Percentiles rank a stretch among this genome's conserved stretches.
These are phyloP conservation scores for Aspergillus texensis DNA, from an alignment of 2,329 filamentous ascomycete genomes.

Conservation along the genomic window DNA sequence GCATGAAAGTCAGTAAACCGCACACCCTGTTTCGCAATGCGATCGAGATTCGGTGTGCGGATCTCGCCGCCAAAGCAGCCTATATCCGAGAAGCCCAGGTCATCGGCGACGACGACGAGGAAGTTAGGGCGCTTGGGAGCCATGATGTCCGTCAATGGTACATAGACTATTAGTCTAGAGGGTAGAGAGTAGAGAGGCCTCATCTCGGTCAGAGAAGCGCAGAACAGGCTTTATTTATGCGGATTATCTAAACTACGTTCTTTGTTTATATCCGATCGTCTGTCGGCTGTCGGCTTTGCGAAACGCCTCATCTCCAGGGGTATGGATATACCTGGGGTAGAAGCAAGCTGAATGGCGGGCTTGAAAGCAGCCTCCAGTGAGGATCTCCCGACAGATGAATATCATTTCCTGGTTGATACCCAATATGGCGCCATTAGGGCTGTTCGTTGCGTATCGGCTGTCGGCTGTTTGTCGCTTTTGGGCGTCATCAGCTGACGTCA, in stretches of 20 bases:
- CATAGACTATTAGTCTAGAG: neutral
- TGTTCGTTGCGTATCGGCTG: conserved; percentile 10
- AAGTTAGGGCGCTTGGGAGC: conserved; percentile 58
- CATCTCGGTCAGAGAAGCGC: neutral
- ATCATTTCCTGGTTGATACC: neutral
- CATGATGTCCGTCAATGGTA: conserved; percentile 19
- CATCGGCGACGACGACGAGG: conserved; percentile 61
- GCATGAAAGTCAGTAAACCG: conserved; percentile 68
- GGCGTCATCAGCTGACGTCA: conserved; percentile 12
- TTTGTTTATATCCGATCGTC: conserved; percentile 5
- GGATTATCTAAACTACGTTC: neutral
- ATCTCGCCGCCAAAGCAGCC: conserved; percentile 64
- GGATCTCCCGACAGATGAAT: neutral
- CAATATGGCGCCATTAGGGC: conserved; percentile 6
- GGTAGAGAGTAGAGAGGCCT: too few species aligned
- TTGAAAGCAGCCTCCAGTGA: neutral
- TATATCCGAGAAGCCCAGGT: conserved; percentile 63
- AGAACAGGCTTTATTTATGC: neutral
- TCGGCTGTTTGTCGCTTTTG: conserved; percentile 14
- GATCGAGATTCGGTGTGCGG: conserved; percentile 61
- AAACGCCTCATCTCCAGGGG: neutral
- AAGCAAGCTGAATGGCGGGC: neutral
- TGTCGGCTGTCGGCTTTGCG: conserved; percentile 21
- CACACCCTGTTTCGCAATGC: conserved; percentile 54
- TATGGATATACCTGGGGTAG: neutral